Evolutionary conservation across 768 basidiomycete genomes (phyloP).

Genomic region (Lentinula sp.): DNA sequence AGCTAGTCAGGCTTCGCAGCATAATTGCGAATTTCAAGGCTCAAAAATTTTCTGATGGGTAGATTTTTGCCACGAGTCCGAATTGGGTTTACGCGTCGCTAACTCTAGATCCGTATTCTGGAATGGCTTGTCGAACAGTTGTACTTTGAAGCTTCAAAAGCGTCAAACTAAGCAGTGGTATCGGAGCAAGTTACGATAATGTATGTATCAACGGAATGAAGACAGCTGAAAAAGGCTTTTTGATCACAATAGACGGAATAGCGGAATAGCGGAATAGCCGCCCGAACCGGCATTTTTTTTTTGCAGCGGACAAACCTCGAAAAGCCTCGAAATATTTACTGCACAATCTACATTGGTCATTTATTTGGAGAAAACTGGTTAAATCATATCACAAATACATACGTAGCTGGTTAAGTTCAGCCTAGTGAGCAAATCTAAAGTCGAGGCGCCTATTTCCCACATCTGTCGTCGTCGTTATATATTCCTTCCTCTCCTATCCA

Average conservation of each 20-base stretch:
- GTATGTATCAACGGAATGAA: neutral
- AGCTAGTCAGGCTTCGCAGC: constrained; percentile 20
- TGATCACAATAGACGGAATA: neutral
- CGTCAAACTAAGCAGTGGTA: neutral
- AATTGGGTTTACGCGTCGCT: neutral
- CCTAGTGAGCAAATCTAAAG: constrained; percentile 54
- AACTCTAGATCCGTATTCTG: neutral
- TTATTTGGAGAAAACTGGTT: too few relatives aligned
- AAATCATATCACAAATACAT: too few relatives aligned
- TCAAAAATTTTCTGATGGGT: constrained; percentile 2
- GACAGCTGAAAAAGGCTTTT: neutral
- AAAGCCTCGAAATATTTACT: too few relatives aligned
- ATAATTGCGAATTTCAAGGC: constrained; percentile 14
- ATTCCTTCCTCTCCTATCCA: constrained; percentile 44
- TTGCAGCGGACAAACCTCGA: too few relatives aligned
- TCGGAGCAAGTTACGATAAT: neutral
- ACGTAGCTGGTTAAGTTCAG: too few relatives aligned
- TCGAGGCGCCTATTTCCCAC: constrained; percentile 57
- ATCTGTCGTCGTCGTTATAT: constrained; percentile 53
- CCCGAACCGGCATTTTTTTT: neutral
- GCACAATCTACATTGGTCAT: too few relatives aligned
- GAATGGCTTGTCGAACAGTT: neutral
- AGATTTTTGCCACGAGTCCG: neutral
- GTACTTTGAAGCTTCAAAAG: neutral
- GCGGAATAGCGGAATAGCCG: neutral